Conservation (phyloP, 495 filamentous ascomycete species). For the Ascobolus immersus region DNA sequence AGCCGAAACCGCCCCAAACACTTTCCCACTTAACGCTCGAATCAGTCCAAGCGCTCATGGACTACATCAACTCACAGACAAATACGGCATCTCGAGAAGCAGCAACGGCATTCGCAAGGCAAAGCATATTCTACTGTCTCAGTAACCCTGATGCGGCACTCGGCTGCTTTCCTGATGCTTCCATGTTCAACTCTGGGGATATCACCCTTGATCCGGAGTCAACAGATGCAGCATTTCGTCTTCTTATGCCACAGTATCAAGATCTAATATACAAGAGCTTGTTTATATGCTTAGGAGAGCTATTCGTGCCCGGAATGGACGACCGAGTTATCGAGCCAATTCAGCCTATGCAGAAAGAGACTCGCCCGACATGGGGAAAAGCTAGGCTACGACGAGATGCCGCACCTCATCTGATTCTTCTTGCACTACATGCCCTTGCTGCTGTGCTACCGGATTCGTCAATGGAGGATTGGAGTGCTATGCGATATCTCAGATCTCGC, state of each 20-base stretch:
- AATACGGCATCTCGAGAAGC: slow-evolving; percentile 17
- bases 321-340: too few relatives aligned
- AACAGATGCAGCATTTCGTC: slow-evolving; percentile 18
- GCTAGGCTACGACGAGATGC: slow-evolving; percentile 29
- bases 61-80: slow-evolving; percentile 5
- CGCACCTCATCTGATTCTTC: slow-evolving; percentile 26
- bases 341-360: slow-evolving; percentile 24
- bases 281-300: slow-evolving; percentile 41
- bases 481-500: slow-evolving; percentile 26
- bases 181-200: slow-evolving; percentile 28
- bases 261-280: slow-evolving; percentile 46
- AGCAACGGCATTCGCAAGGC: slow-evolving; percentile 33
- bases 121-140: slow-evolving; percentile 49
- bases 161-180: slow-evolving; percentile 32
- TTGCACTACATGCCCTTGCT: slow-evolving; percentile 32
- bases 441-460: slow-evolving; percentile 25
- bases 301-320: too few relatives aligned
- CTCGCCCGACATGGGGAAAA: slow-evolving; percentile 16
- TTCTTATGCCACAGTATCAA: slow-evolving; percentile 11
- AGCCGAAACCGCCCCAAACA: slow-evolving; percentile 24
- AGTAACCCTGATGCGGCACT: slow-evolving; percentile 38
- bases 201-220: slow-evolving; percentile 20
- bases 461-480: slow-evolving; percentile 24
- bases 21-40: slow-evolving; percentile 21
- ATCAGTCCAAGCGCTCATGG: slow-evolving; percentile 8